Percentiles rank a stretch among this genome's conserved stretches.
phyloP scores from a whole-genome alignment of 768 basidiomycete genomes.

The Gyrodon lividus region DNA sequence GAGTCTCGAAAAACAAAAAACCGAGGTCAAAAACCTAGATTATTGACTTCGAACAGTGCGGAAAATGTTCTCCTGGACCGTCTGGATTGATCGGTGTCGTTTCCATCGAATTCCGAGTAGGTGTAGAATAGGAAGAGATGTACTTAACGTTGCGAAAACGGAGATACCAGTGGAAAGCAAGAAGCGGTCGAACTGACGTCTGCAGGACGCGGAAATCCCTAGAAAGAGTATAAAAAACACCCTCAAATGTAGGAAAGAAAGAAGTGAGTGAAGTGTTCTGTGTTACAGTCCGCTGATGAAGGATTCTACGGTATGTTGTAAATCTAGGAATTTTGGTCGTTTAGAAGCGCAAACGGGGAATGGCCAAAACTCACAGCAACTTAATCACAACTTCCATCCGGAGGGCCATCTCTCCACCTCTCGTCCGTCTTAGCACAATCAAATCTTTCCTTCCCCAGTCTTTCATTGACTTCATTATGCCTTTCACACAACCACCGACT shows the following conservation, averaged over 20 bases:
- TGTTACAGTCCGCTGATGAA: not conserved
- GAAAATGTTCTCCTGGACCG: no score
- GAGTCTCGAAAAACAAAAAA: no score
- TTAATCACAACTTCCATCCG: slow-evolving; percentile 86
- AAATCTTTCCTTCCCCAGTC: slow-evolving; percentile 80
- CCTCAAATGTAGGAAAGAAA: not conserved
- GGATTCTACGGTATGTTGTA: slow-evolving; percentile 1
- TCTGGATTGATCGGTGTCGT: no score
- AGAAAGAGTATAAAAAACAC: not conserved
- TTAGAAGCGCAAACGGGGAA: not conserved
- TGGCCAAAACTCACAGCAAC: slow-evolving; percentile 8
- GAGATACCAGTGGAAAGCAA: not conserved
- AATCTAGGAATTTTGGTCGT: not conserved
- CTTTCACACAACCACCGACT: slow-evolving; percentile 87
- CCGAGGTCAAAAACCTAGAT: no score
- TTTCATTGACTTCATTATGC: slow-evolving; percentile 90
- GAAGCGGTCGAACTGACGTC: no score
- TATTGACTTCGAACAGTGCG: no score
- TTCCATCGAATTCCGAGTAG: no score
- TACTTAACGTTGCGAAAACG: not conserved
- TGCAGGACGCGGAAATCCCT: no score
- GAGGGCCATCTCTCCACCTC: slow-evolving; percentile 90
- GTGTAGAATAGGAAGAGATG: not conserved
- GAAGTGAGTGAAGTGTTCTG: not conserved
- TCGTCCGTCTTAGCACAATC: slow-evolving; percentile 81